Base-by-base conservation (phyloP, 257 asterid genomes). In the Galeopsis tetrahit region DNA sequence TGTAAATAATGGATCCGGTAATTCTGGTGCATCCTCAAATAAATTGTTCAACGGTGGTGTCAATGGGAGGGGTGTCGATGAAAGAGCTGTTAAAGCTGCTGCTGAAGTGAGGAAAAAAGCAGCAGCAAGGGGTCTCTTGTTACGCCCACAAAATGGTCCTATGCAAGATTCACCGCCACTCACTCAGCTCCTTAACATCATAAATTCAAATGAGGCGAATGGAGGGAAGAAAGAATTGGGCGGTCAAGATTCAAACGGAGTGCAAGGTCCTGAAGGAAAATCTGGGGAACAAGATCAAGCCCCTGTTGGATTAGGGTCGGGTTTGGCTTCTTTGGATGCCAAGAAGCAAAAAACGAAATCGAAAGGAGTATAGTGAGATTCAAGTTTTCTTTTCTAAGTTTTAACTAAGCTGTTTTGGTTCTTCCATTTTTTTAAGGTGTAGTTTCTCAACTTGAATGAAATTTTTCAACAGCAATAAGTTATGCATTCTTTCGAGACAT, bases 101-200 rank as follows among this genome's bases (percentile, higher is more conserved):
- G 98, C 92, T 3, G 98, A 90, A 71, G 87, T 73, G 53, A 80
- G 96, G 53, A 91, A 90, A 80, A 95, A 92, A 80, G 98, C 98
- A 51, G 97, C 97, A 21, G 99, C 98, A 6, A 86, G 85, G 77
- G 98, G 98, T 71, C 87, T 90, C 53, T 66, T 80, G 69, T 79
- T 81, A 39, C 96, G 91, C 48, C 97, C 88, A 10, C 95, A 83
- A 11, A 93, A 87, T 42, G 87, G 82, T 67, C 89, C 96, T 6
- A 87, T 80, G 38, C 87, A 79, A 59, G 86, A 87, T 71, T 15
- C 88, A 57, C 92, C 92, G 1, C 86, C 97, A 3, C 82, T 87
- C 3, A 71, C 88, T 36, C 96, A 90, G 70, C 87, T 90, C 69
- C 85, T 86, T 51, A 81, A 82, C 82, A 78, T 79, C 14, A 85